A percentile compares a stretch with the other conserved stretches of the same genome.
phyloP scores from a whole-genome alignment of 1,139 yeast species.

The Geotrichum cucujoidarum region DNA sequence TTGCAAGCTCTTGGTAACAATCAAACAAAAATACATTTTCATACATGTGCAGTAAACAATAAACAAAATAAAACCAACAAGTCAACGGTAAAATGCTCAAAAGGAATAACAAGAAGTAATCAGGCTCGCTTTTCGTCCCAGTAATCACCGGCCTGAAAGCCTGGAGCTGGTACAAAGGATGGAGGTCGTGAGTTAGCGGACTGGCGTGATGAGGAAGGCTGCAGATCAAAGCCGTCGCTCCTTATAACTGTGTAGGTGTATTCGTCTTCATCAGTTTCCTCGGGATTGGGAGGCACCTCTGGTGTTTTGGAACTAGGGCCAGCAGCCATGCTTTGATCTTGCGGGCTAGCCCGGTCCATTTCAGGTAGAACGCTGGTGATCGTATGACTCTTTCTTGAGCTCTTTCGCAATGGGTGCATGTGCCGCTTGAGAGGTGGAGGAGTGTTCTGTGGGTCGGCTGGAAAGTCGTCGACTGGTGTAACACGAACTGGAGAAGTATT shows the following conservation, averaged over 20 bases:
- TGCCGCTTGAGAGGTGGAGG: constrained; percentile 11
- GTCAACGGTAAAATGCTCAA: neutral
- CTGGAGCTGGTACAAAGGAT: constrained; percentile 27
- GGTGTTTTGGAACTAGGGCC: neutral
- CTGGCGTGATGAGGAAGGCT: neutral
- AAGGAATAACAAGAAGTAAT: no score
- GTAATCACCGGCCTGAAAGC: constrained; percentile 34
- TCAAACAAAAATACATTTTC: neutral
- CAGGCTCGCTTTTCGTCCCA: constrained; percentile 33
- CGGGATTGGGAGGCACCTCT: neutral
- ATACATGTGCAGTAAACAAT: neutral
- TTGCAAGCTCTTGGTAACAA: no score
- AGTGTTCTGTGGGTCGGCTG: neutral
- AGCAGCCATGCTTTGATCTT: neutral
- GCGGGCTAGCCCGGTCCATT: neutral
- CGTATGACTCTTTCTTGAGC: constrained; percentile 6
- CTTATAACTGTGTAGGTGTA: constrained; percentile 12
- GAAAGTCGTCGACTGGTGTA: neutral
- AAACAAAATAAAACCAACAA: neutral
- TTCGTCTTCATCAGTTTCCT: constrained; percentile 19
- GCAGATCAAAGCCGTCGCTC: constrained; percentile 4
- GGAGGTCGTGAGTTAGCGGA: constrained; percentile 18
- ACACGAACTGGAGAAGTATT: neutral
- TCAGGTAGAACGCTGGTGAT: neutral
- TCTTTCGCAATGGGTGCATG: constrained; percentile 16